A percentile compares a stretch with the other conserved stretches of the same genome.
These are phyloP conservation scores for Suillus subluteus DNA, from an alignment of 768 basidiomycete genomes.

Conservation along the genomic window DNA sequence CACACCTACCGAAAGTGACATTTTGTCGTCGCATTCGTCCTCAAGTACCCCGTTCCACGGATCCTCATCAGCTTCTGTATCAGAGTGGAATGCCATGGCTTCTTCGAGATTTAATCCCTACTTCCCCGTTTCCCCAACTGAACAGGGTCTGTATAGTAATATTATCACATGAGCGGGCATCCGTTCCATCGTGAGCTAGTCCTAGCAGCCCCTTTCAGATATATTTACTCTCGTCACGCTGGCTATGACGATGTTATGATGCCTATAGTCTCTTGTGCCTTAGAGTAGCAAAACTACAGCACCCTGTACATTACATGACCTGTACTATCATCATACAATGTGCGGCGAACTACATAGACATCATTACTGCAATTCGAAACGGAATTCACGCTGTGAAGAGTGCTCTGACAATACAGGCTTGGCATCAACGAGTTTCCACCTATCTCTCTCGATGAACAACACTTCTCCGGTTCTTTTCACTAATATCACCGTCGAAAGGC, in stretches of 20 bases:
- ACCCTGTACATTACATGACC: slow-evolving; percentile 37
- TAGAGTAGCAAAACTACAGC: slow-evolving; percentile 31
- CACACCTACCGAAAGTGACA: slow-evolving; percentile 67
- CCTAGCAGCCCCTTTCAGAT: slow-evolving; percentile 15
- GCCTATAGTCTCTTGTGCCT: slow-evolving; percentile 24
- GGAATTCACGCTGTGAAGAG: slow-evolving; percentile 52
- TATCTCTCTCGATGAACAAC: slow-evolving; percentile 72
- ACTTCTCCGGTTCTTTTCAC: slow-evolving; percentile 62
- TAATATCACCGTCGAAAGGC: slow-evolving; percentile 73
- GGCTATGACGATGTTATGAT: slow-evolving; percentile 34
- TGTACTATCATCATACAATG: slow-evolving; percentile 31
- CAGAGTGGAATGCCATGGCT: slow-evolving; percentile 63
- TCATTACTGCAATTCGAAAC: slow-evolving; percentile 42
- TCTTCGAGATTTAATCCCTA: slow-evolving; percentile 68
- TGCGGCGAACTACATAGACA: slow-evolving; percentile 24
- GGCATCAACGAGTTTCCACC: slow-evolving; percentile 56
- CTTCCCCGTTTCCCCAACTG: slow-evolving; percentile 60
- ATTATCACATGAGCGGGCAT: slow-evolving; percentile 51
- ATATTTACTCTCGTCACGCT: slow-evolving; percentile 35
- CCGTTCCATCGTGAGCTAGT: slow-evolving; percentile 4
- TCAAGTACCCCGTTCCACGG: slow-evolving; percentile 46
- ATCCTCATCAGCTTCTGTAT: slow-evolving; percentile 46
- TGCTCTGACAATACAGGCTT: slow-evolving; percentile 42
- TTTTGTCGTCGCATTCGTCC: slow-evolving; percentile 49
- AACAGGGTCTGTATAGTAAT: slow-evolving; percentile 59